Percentiles rank a stretch among this genome's conserved stretches.
Conservation (phyloP, 2,329 filamentous ascomycete genomes). For the Chaetomium sp. region DNA sequence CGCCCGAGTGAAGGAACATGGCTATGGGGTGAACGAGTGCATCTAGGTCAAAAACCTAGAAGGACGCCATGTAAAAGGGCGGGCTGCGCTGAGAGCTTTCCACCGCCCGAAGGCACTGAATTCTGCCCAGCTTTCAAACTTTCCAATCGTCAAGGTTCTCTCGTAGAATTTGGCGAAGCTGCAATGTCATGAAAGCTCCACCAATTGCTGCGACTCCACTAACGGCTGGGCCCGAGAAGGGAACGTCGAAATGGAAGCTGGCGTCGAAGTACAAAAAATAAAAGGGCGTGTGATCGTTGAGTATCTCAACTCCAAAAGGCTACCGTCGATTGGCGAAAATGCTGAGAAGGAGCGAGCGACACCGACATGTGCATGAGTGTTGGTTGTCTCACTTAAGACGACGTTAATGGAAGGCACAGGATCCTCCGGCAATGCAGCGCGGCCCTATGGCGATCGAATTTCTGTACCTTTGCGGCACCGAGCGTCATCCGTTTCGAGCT, state of each 20-base stretch:
- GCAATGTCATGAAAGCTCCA: background rate
- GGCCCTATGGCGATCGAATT: background rate
- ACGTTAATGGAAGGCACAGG: background rate
- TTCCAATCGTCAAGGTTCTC: background rate
- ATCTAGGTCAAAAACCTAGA: too few relatives aligned
- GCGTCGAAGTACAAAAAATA: too few relatives aligned
- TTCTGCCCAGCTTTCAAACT: background rate
- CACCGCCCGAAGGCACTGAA: background rate
- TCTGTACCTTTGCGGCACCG: background rate
- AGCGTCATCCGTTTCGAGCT: background rate
- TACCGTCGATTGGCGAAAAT: too few relatives aligned
- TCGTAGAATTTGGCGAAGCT: background rate
- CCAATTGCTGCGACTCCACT: too few relatives aligned
- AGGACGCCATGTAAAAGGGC: background rate
- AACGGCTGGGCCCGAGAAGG: too few relatives aligned
- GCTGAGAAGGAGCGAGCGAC: too few relatives aligned
- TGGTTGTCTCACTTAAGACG: background rate
- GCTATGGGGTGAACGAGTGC: slow-evolving; percentile 14
- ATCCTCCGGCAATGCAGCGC: background rate
- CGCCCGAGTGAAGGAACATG: slow-evolving; percentile 56
- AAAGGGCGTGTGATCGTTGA: too few relatives aligned
- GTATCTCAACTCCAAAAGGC: too few relatives aligned
- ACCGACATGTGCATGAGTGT: too few relatives aligned
- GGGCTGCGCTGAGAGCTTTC: slow-evolving; percentile 3
- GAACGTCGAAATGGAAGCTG: too few relatives aligned